Base-by-base conservation (phyloP, 352 stramenopile genomes). In the Phytopythium aichiense region DNA sequence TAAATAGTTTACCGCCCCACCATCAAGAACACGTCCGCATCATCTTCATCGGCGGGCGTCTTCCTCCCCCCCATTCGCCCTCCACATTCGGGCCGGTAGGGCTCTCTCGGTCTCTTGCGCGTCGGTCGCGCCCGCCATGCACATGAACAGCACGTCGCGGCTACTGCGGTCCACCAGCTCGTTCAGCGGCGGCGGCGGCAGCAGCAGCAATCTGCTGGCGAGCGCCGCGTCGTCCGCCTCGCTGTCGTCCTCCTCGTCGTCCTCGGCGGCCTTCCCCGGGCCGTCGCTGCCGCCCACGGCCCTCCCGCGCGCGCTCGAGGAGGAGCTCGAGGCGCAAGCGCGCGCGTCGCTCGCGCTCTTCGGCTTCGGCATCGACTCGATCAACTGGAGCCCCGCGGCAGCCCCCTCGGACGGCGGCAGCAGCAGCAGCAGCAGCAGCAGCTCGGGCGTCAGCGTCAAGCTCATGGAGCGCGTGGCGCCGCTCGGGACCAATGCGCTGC, bases 281-380 rank as follows among this genome's bases (percentile, higher is more conserved):
- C 52, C 83, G 61, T 73, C 69, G 50, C 65, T 79, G 28, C 76
- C 81, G 65, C 72, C 76, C 31, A 56, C 69, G 31, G 54, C 60
- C 28, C 54, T 86, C 30, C 56, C 74, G 15, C 56, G 52, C 3
- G 50, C 66, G 28, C 64, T 82, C 2, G 78, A 87, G 37, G 77
- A 90, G 48, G 78, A 90, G 54, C 68, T 88, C 7, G 77, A 88
- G 64, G 72, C 66, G 35, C 76, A 90, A 61, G 81, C 84, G 49
- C 81, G 84, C 35, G 68, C 81, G 13, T 78, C 76, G 28, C 73
- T 92, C 58, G 76, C 66, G 23, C 84, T 91, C 61, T 92, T 92
- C 56, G 74, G 84, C 66, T 92, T 92, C 57, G 84, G 81, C 38
- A 48, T 64, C 50, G 70, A 84, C 61, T 80, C 79, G 23, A 71